Conservation (phyloP, 129 eudicot genomes). For the Arctium minus region DNA sequence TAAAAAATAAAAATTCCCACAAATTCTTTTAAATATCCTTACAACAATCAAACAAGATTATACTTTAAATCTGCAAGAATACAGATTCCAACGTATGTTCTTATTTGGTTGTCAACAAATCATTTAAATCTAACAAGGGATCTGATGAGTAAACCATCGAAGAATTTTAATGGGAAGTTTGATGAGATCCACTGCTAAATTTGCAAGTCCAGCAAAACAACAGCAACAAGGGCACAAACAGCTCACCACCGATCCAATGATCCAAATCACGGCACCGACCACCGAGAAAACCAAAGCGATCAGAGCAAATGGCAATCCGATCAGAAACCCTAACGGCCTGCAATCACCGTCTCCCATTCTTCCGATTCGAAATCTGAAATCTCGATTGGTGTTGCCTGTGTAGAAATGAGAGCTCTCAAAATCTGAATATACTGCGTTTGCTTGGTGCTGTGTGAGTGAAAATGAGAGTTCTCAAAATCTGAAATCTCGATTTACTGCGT, state of each 20-base stretch:
- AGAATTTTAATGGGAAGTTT: constrained; percentile 59
- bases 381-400: not conserved
- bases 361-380: not conserved
- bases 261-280: constrained; percentile 62
- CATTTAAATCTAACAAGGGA: constrained; percentile 45
- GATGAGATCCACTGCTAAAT: constrained; percentile 46
- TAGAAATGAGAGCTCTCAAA: not conserved
- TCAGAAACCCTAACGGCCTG: constrained; percentile 66
- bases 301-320: constrained; percentile 66
- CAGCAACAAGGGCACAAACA: constrained; percentile 69
- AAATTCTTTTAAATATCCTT: not conserved
- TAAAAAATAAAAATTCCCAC: not conserved
- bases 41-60: not conserved
- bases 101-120: not conserved
- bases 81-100: too few relatives aligned
- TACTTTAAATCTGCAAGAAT: too few relatives aligned
- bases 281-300: constrained; percentile 49
- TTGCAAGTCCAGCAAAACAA: constrained; percentile 58
- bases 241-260: constrained; percentile 54
- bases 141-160: constrained; percentile 50
- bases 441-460: too few relatives aligned
- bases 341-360: constrained; percentile 45
- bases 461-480: not conserved
- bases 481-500: not conserved
- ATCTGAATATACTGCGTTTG: too few relatives aligned